Evolutionary conservation across 1,139 yeast species (phyloP).

Genomic region (Geotrichum histeridarum): DNA sequence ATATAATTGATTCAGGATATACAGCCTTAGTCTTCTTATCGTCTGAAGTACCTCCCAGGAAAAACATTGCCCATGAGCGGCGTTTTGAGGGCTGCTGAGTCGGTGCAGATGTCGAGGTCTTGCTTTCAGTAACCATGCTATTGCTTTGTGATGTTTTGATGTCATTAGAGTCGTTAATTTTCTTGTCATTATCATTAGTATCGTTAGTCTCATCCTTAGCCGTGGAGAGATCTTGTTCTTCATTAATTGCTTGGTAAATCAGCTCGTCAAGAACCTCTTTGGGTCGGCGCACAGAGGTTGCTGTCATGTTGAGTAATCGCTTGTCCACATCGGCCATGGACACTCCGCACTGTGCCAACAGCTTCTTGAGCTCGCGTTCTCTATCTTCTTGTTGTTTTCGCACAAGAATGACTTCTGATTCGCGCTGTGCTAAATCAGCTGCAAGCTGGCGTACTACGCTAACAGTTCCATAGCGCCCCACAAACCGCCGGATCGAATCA

Average conservation of each 20-base stretch:
- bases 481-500: constrained; percentile 37
- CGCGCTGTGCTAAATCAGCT: constrained; percentile 47
- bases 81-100: constrained; percentile 2
- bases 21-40: neutral
- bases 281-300: constrained; percentile 29
- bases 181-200: constrained; percentile 1
- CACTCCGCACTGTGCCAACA: constrained; percentile 46
- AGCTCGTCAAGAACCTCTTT: constrained; percentile 30
- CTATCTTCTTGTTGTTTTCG: constrained; percentile 43
- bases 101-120: neutral
- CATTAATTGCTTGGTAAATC: constrained; percentile 35
- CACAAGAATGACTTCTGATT: constrained; percentile 44
- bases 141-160: neutral
- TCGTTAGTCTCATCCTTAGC: neutral
- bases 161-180: neutral
- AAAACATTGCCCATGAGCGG: constrained; percentile 8
- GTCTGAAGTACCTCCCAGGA: neutral
- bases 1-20: constrained; percentile 5
- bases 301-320: constrained; percentile 32
- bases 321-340: constrained; percentile 45
- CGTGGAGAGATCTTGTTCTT: constrained; percentile 11
- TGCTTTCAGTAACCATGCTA: neutral
- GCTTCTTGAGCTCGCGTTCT: constrained; percentile 43
- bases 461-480: constrained; percentile 43
- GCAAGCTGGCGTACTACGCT: constrained; percentile 47